Evolutionary conservation across 108 stramenopile species (phyloP), one percentile per base, ranked within the genome.

Genomic region (Cylindrotheca fusiformis): DNA sequence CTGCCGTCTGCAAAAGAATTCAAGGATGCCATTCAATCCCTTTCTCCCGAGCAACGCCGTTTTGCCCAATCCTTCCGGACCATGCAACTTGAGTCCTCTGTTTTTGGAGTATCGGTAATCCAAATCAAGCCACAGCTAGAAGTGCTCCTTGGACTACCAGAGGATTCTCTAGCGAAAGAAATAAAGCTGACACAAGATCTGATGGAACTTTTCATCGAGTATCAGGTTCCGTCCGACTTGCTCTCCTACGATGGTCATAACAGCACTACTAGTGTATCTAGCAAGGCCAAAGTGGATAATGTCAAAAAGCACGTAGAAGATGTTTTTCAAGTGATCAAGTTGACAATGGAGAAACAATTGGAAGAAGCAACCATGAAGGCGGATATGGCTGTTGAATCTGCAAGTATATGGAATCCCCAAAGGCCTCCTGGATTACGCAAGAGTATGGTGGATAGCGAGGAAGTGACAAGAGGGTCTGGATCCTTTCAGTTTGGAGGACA

Each of bases 51-150:
- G 52, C 94, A 95, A 63, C 89, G 87, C 46, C 78, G 64, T 23
- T 95, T 95, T 69, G 91, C 90, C 8, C 58, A 76, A 48, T 71
- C 94, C 1, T 91, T 75, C 52, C 82, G 94, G 29, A 60, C 44
- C 2, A 93, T 95, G 94, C 91, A 95, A 63, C 76, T 95, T 0
- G 74, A 69, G 8, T 82, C 85, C 12, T 85, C 87, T 4, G 79
- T 95, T 3, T 89, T 95, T 56, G 94, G 84, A 1, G 56, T 93
- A 2, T 75, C 71, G 55, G 67, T 88, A 4, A 66, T 95, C 14
- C 89, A 95, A 67, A 71, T 95, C 52, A 93, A 93, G 67, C 94
- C 94, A 4, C 94, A 95, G 63, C 78, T 95, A 1, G 94, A 95
- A 65, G 44, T 58, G 18, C 56, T 93, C 31, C 60, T 95, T 32